Evolutionary conservation across 495 filamentous ascomycete genomes (phyloP).

Genomic region (Talaromyces thailandensis): DNA sequence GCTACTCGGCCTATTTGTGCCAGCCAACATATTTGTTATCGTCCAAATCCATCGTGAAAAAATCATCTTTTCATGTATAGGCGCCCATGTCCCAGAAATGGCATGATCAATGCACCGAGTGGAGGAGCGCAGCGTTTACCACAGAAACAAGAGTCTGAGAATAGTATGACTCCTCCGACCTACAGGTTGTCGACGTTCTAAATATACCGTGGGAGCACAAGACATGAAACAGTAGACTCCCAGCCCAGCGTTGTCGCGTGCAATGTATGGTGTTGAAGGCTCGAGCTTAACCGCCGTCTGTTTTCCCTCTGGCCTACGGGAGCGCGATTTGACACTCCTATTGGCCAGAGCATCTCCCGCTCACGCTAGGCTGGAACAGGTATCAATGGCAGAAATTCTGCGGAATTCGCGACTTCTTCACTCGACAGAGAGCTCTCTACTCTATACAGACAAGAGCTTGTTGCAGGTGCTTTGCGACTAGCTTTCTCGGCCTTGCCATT

Average conservation of each 20-base stretch:
- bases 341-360: background rate
- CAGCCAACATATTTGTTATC: background rate
- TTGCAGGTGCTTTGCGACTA: background rate
- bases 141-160: background rate
- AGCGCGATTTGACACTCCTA: background rate
- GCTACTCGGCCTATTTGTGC: background rate
- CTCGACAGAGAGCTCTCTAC: background rate
- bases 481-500: background rate
- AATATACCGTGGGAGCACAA: background rate
- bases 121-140: background rate
- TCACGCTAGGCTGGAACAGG: background rate
- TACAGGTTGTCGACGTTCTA: constrained; percentile 1
- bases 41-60: background rate
- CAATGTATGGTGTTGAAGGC: background rate
- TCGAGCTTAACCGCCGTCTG: background rate
- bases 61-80: constrained; percentile 1
- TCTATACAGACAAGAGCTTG: background rate
- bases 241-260: background rate
- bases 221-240: constrained; percentile 3
- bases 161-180: background rate
- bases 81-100: constrained; percentile 6
- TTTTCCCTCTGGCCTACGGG: background rate
- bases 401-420: background rate
- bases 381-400: constrained; percentile 6
- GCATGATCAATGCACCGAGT: background rate